phyloP scores from a whole-genome alignment of 140 eudicot genomes.

The Oenanthe javanica region DNA sequence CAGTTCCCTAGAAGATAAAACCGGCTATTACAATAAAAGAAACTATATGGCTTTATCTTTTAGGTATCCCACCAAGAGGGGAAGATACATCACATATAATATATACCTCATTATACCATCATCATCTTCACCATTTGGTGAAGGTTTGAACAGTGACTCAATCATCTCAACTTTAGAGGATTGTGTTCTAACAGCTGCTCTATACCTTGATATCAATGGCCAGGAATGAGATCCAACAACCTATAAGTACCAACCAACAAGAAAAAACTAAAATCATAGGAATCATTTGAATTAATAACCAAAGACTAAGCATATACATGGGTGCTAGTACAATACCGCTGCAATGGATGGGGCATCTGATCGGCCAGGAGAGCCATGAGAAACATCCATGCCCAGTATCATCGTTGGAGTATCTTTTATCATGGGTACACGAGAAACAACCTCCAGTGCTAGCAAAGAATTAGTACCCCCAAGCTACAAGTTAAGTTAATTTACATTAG shows the following conservation, averaged over 20 bases:
- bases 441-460: constrained; percentile 80
- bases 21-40: neutral
- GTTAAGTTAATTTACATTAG: neutral
- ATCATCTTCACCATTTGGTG: constrained; percentile 58
- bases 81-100: neutral
- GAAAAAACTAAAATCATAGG: constrained; percentile 13
- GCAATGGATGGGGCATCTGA: constrained; percentile 91
- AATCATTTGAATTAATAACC: constrained; percentile 8
- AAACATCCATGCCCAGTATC: constrained; percentile 97
- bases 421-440: constrained; percentile 45
- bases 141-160: constrained; percentile 65
- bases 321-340: constrained; percentile 48
- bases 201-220: constrained; percentile 89
- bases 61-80: neutral
- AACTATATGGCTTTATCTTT: neutral
- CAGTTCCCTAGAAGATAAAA: constrained; percentile 55
- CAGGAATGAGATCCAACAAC: constrained; percentile 90
- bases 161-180: constrained; percentile 85
- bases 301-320: constrained; percentile 6
- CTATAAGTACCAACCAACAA: constrained; percentile 26
- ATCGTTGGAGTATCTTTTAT: constrained; percentile 81
- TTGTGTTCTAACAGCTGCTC: constrained; percentile 83
- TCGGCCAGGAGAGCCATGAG: constrained; percentile 85
- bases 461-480: constrained; percentile 87
- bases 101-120: constrained; percentile 87